phyloP scores from a whole-genome alignment of 352 stramenopile species.

The Phytophthora megakarya region DNA sequence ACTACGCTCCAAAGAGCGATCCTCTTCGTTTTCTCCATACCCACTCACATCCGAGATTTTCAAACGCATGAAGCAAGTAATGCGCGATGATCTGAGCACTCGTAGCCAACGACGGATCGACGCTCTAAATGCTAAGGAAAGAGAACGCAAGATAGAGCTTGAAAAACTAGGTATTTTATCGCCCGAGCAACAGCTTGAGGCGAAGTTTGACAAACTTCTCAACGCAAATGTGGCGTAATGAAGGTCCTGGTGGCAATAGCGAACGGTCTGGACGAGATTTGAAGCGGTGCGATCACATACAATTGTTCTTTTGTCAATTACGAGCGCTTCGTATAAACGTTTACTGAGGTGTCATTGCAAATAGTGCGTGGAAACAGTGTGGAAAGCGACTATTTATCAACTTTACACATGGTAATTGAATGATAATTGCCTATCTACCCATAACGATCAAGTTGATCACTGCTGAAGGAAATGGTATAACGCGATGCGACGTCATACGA shows the following conservation, averaged over 20 bases:
- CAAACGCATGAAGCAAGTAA: conserved; percentile 32
- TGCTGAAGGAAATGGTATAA: too few relatives aligned
- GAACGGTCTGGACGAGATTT: conserved; percentile 16
- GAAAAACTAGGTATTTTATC: conserved; percentile 29
- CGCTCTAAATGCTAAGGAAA: conserved; percentile 32
- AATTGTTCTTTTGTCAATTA: conserved; percentile 5
- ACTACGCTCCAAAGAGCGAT: conserved; percentile 21
- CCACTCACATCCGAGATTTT: conserved; percentile 32
- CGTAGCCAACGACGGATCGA: conserved; percentile 39
- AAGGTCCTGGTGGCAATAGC: background rate
- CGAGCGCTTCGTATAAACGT: background rate
- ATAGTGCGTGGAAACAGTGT: background rate
- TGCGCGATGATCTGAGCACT: conserved; percentile 33
- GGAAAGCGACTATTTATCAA: too few relatives aligned
- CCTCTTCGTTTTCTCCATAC: conserved; percentile 29
- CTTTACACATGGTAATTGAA: too few relatives aligned
- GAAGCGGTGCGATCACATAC: conserved; percentile 21
- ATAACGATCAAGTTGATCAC: too few relatives aligned
- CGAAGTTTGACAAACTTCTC: conserved; percentile 39
- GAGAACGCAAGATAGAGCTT: conserved; percentile 29
- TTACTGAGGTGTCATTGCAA: conserved; percentile 10
- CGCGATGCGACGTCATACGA: too few relatives aligned
- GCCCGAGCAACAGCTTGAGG: conserved; percentile 39
- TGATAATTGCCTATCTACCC: too few relatives aligned
- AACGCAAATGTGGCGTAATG: conserved; percentile 22